Evolutionary conservation across 2,329 filamentous ascomycete species (phyloP).

Genomic region (Claviceps sp.): DNA sequence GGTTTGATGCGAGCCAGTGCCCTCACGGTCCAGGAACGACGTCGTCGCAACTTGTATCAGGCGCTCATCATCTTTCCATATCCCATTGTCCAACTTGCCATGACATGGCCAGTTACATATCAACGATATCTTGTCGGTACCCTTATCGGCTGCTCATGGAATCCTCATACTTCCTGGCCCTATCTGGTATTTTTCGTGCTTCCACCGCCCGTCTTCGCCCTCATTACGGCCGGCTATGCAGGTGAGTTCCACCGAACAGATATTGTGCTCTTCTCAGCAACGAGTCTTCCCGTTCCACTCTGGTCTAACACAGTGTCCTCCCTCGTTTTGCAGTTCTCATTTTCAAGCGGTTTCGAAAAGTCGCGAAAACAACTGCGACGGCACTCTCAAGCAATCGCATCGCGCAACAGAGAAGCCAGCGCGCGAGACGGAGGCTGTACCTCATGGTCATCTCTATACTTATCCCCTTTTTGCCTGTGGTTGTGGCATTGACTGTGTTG

Average conservation of each 20-base stretch:
- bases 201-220: constrained; percentile 29
- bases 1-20: constrained; percentile 27
- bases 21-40: constrained; percentile 27
- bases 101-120: constrained; percentile 32
- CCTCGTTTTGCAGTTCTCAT: constrained; percentile 24
- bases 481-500: constrained; percentile 24
- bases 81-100: constrained; percentile 33
- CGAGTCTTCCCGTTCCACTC: too few species aligned
- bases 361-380: constrained; percentile 27
- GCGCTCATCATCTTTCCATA: constrained; percentile 41
- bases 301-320: not conserved
- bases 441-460: constrained; percentile 40
- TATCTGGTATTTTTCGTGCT: constrained; percentile 34
- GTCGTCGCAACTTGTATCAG: constrained; percentile 30
- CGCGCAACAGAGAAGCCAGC: constrained; percentile 28
- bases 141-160: constrained; percentile 34
- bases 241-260: constrained; percentile 22
- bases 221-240: constrained; percentile 32
- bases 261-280: not conserved
- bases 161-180: constrained; percentile 32
- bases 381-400: constrained; percentile 27
- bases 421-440: constrained; percentile 39
- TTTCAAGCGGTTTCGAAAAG: constrained; percentile 32
- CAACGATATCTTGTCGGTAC: constrained; percentile 37
- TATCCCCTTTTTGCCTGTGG: constrained; percentile 36